These are phyloP conservation scores for Fraxinus xanthoxyloides DNA, from an alignment of 305 asterid species.

Conservation along the genomic window DNA sequence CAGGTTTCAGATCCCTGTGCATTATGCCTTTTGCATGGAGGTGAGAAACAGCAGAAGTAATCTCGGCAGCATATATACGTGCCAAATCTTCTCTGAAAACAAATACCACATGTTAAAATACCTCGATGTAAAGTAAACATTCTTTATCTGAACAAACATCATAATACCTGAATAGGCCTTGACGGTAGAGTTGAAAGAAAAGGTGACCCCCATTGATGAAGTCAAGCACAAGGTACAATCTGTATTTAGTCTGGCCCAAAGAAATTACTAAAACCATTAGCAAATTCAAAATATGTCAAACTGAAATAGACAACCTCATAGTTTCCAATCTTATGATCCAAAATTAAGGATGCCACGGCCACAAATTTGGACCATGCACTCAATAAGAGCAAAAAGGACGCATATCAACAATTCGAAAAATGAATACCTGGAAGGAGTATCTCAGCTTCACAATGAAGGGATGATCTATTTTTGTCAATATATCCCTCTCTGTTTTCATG, in stretches of 20 bases:
- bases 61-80: slow-evolving; percentile 76
- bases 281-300: background rate
- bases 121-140: background rate
- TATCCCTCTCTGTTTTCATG: slow-evolving; percentile 82
- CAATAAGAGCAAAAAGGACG: background rate
- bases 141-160: background rate
- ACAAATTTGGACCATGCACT: background rate
- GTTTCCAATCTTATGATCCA: background rate
- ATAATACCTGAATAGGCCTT: slow-evolving; percentile 78
- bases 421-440: slow-evolving; percentile 83
- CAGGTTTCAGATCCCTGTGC: slow-evolving; percentile 98
- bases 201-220: slow-evolving; percentile 95
- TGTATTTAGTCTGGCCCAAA: slow-evolving; percentile 66
- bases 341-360: background rate
- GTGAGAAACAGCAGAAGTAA: slow-evolving; percentile 82
- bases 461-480: slow-evolving; percentile 68
- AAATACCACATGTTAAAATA: background rate
- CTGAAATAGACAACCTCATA: background rate
- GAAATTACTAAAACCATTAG: slow-evolving; percentile 1
- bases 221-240: slow-evolving; percentile 88
- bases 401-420: background rate
- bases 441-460: slow-evolving; percentile 77
- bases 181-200: slow-evolving; percentile 88
- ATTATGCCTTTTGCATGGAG: slow-evolving; percentile 82
- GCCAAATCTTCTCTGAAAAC: slow-evolving; percentile 78